phyloP scores from a whole-genome alignment of 129 eudicot species.

The Flaveria ramosissima region DNA sequence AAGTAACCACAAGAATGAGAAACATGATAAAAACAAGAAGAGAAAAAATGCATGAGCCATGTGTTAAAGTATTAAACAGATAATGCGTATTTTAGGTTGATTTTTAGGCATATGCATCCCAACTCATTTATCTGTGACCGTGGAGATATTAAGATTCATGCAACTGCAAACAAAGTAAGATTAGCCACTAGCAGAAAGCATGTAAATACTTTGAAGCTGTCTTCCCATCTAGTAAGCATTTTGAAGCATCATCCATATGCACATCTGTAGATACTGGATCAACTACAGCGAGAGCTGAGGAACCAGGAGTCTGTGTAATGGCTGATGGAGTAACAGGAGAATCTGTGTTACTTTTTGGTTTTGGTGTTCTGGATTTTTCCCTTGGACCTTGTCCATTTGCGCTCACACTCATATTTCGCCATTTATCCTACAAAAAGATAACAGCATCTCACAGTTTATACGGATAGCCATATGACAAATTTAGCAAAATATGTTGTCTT shows the following conservation, averaged over 20 bases:
- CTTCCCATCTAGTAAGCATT: slow-evolving; percentile 53
- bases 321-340: slow-evolving; percentile 49
- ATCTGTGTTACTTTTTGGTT: slow-evolving; percentile 63
- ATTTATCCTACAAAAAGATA: slow-evolving; percentile 59
- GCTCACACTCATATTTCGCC: slow-evolving; percentile 86
- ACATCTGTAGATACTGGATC: slow-evolving; percentile 47
- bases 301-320: slow-evolving; percentile 35
- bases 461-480: slow-evolving; percentile 32
- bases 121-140: slow-evolving; percentile 32
- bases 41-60: background rate
- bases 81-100: slow-evolving; percentile 11
- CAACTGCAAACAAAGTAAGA: slow-evolving; percentile 25
- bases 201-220: slow-evolving; percentile 56
- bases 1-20: background rate
- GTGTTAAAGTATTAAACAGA: background rate
- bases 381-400: slow-evolving; percentile 74
- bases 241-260: slow-evolving; percentile 58
- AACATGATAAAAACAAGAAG: background rate
- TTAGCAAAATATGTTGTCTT: background rate
- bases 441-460: slow-evolving; percentile 22
- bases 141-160: background rate
- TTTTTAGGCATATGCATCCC: slow-evolving; percentile 27
- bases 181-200: background rate
- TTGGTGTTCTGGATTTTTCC: slow-evolving; percentile 65
- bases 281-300: slow-evolving; percentile 39